Evolutionary conservation across 495 filamentous ascomycete species (phyloP).

Genomic region (Staphylotrichum tortipilum): DNA sequence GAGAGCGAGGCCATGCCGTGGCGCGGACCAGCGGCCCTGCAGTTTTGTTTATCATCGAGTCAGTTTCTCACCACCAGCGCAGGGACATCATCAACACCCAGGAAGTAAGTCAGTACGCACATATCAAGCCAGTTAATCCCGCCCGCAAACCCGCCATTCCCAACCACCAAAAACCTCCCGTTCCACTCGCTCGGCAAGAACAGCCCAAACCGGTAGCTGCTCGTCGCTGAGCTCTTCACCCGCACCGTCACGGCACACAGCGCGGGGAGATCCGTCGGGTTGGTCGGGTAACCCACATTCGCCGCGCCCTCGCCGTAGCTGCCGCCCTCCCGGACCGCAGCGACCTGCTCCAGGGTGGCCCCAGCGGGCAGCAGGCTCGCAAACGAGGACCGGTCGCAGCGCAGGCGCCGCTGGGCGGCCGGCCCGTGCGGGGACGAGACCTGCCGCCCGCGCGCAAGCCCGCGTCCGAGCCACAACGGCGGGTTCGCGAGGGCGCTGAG

Average conservation of each 20-base stretch:
- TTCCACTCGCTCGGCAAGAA: constrained; percentile 46
- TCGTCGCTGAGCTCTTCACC: constrained; percentile 34
- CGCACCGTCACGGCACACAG: constrained; percentile 42
- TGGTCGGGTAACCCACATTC: constrained; percentile 36
- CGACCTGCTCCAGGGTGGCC: constrained; percentile 26
- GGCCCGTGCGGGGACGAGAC: neutral
- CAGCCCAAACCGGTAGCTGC: constrained; percentile 41
- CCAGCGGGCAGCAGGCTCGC: constrained; percentile 15
- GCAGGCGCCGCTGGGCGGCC: neutral
- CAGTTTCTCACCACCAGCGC: no score
- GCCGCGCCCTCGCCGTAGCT: constrained; percentile 29
- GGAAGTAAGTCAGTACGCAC: no score
- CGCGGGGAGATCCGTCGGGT: constrained; percentile 38
- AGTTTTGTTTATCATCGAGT: no score
- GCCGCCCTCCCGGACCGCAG: constrained; percentile 24
- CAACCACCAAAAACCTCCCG: constrained; percentile 32
- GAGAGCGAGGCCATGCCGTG: constrained; percentile 46
- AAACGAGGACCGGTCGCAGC: constrained; percentile 20
- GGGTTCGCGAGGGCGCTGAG: neutral
- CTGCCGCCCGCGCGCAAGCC: no score
- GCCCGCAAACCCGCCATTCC: constrained; percentile 41
- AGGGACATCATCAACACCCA: no score
- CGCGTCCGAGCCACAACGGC: no score
- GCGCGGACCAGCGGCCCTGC: constrained; percentile 13
- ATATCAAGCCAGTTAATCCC: constrained; percentile 46